These are phyloP conservation scores for Aspergillus nidulans DNA, from an alignment of 495 filamentous ascomycete species.

Conservation along the genomic window DNA sequence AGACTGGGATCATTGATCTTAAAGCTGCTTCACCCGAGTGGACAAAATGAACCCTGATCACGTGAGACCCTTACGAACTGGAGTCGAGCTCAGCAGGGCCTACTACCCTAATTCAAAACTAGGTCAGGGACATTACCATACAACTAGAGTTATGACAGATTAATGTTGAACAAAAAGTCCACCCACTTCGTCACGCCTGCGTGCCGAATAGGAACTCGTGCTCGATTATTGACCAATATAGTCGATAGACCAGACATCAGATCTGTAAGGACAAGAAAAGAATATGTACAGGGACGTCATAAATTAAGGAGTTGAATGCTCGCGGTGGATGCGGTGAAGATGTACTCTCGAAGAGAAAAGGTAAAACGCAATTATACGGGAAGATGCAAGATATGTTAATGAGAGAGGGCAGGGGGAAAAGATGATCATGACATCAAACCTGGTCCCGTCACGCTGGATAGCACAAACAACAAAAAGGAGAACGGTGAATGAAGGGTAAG, in stretches of 20 bases:
- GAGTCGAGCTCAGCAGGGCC: too few species aligned
- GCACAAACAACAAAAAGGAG: slow-evolving; percentile 14
- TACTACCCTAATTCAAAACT: too few species aligned
- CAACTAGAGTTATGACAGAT: background rate
- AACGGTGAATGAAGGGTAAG: slow-evolving; percentile 14
- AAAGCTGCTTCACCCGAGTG: background rate
- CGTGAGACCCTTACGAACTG: too few species aligned
- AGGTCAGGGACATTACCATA: too few species aligned
- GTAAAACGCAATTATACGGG: slow-evolving; percentile 14
- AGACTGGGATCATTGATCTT: background rate
- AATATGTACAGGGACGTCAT: slow-evolving; percentile 10
- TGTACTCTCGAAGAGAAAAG: slow-evolving; percentile 18
- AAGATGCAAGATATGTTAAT: slow-evolving; percentile 9
- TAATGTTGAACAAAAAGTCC: background rate
- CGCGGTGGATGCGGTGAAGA: slow-evolving; percentile 14
- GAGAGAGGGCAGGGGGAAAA: slow-evolving; percentile 12
- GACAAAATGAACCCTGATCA: background rate
- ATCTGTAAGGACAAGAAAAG: slow-evolving; percentile 5
- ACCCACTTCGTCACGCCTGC: slow-evolving; percentile 26
- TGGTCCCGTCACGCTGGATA: slow-evolving; percentile 27
- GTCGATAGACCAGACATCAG: slow-evolving; percentile 9
- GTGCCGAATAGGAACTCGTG: slow-evolving; percentile 19
- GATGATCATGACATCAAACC: slow-evolving; percentile 31
- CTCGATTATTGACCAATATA: slow-evolving; percentile 14
- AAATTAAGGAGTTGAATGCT: slow-evolving; percentile 2